Conservation (phyloP, 2,329 filamentous ascomycete species). For the Chalara sp. region DNA sequence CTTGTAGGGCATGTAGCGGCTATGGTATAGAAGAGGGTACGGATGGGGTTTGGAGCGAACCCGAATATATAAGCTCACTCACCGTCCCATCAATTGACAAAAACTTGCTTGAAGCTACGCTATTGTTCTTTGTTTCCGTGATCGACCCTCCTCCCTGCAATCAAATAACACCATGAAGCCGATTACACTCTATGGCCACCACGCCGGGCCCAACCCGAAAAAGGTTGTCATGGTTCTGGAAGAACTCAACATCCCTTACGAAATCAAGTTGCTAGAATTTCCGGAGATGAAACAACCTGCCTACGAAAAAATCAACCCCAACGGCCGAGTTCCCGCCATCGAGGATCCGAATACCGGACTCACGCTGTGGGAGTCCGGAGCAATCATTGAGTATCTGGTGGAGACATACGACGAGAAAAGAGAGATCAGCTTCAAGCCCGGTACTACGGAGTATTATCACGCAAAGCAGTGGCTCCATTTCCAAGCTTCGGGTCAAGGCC, state of each 20-base stretch:
- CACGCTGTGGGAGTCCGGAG: slow-evolving; percentile 38
- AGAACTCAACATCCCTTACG: neutral
- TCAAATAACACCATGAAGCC: too few relatives aligned
- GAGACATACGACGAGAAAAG: slow-evolving; percentile 34
- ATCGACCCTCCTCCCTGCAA: too few relatives aligned
- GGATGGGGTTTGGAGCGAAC: too few relatives aligned
- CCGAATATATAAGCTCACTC: too few relatives aligned
- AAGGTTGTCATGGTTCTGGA: neutral
- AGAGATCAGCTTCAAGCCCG: slow-evolving; percentile 27
- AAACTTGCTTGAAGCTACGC: too few relatives aligned
- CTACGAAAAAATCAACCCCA: slow-evolving; percentile 29
- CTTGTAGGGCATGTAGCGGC: too few relatives aligned
- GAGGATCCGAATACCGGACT: slow-evolving; percentile 35
- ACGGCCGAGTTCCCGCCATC: slow-evolving; percentile 25
- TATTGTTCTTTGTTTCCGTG: too few relatives aligned
- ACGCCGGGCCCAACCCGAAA: neutral
- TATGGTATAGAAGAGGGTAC: too few relatives aligned
- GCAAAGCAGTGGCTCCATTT: slow-evolving; percentile 32
- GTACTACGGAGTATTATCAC: slow-evolving; percentile 25
- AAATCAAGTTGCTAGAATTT: slow-evolving; percentile 17
- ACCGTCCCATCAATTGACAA: too few relatives aligned
- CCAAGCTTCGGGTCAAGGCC: slow-evolving; percentile 31
- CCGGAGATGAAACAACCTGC: slow-evolving; percentile 32
- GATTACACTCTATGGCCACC: too few relatives aligned
- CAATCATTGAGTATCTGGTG: slow-evolving; percentile 37